Evolutionary conservation across 164 flowering plant genomes (phyloP).

Genomic region (Magnolia officinalis): DNA sequence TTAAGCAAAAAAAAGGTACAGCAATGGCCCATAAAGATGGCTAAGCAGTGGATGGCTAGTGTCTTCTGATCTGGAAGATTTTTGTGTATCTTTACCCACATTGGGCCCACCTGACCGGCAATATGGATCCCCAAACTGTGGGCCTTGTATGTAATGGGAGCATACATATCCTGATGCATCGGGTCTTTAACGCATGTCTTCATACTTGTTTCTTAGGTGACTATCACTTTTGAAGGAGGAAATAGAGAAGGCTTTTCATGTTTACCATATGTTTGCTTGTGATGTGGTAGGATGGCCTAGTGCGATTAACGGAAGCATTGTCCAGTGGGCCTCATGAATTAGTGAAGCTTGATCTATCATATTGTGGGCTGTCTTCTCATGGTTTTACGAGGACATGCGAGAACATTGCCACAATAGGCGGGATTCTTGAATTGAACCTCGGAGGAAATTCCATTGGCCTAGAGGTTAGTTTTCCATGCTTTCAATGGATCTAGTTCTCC

Average conservation of each 20-base stretch:
- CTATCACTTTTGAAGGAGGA: not conserved
- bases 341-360: conserved; percentile 73
- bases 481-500: too few species aligned
- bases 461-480: conserved; percentile 40
- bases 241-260: not conserved
- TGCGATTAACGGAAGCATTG: conserved; percentile 55
- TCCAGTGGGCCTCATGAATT: conserved; percentile 51
- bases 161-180: not conserved
- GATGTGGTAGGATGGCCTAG: conserved; percentile 57
- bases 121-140: not conserved
- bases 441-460: conserved; percentile 58
- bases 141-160: not conserved
- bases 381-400: conserved; percentile 29
- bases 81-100: not conserved
- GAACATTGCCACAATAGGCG: conserved; percentile 25
- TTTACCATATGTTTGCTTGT: conserved; percentile 1
- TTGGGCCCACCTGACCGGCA: not conserved
- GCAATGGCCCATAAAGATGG: not conserved
- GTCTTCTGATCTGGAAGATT: not conserved
- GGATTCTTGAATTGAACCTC: conserved; percentile 71
- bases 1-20: not conserved
- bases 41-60: not conserved
- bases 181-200: not conserved
- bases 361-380: conserved; percentile 51
- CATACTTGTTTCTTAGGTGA: not conserved